Conservation (phyloP, 2,329 filamentous ascomycete genomes). For the Aquanectria penicillioides region DNA sequence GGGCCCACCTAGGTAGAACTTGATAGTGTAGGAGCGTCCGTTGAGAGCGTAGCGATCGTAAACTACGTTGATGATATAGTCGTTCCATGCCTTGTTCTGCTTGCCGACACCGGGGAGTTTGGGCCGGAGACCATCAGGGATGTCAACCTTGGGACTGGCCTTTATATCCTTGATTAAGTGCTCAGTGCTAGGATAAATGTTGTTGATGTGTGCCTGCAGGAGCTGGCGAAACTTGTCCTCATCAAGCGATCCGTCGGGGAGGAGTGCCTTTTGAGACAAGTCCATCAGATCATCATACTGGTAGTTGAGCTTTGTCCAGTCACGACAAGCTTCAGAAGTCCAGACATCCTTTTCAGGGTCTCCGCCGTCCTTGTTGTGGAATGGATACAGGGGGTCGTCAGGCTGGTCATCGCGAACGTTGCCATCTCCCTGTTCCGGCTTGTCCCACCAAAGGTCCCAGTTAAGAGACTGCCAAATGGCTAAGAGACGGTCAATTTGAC, state of each 20-base stretch:
- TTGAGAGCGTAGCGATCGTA: constrained; percentile 6
- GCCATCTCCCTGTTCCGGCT: neutral
- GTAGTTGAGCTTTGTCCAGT: constrained; percentile 5
- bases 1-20: constrained; percentile 4
- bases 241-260: neutral
- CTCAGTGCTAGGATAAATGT: neutral
- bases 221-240: neutral
- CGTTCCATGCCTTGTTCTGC: neutral
- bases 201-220: neutral
- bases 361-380: constrained; percentile 8
- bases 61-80: constrained; percentile 10
- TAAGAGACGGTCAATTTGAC: constrained; percentile 23
- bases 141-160: neutral
- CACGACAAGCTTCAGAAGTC: constrained; percentile 4
- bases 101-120: neutral
- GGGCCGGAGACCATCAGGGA: neutral
- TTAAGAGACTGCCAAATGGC: constrained; percentile 26
- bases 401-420: neutral
- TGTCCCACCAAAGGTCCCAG: constrained; percentile 24
- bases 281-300: constrained; percentile 4
- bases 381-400: constrained; percentile 6
- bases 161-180: neutral
- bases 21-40: neutral
- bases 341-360: neutral
- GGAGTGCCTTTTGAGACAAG: too few relatives aligned